Evolutionary conservation across 257 asterid species (phyloP), one percentile per base, ranked within the genome.

Genomic region (Forsythia suspensa): DNA sequence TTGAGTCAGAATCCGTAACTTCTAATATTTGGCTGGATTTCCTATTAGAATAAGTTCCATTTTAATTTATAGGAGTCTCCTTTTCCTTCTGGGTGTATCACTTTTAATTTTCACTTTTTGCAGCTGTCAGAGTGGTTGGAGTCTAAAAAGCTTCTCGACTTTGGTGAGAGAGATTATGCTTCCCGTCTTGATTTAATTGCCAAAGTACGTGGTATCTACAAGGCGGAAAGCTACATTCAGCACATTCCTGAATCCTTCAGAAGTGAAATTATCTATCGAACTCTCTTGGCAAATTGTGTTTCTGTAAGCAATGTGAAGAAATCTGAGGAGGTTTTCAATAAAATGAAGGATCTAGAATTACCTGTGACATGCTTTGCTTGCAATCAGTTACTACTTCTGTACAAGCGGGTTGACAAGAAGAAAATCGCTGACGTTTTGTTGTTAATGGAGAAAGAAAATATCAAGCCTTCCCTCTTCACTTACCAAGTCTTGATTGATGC

Each of bases 111-210:
- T 76, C 20, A 10, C 78, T 16, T 75, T 81, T 81, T 83, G 79
- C 94, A 95, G 99, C 82, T 93, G 41, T 89, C 92, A 3, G 95
- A 93, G 71, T 93, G 98, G 97, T 69, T 91, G 84, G 92, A 89
- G 65, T 87, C 90, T 38, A 81, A 71, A 46, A 81, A 84, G 73
- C 83, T 76, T 40, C 39, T 83, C 48, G 92, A 89, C 51, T 86
- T 88, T 34, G 13, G 48, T 1, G 91, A 90, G 80, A 80, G 79
- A 66, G 84, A 82, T 70, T 86, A 90, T 81, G 97, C 92, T 76
- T 86, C 93, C 46, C 97, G 84, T 77, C 82, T 89, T 74, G 98
- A 92, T 86, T 80, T 93, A 83, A 84, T 93, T 57, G 91, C 92
- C 74, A 95, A 93, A 86, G 88, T 90, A 15, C 87, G 84, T 21